These are phyloP conservation scores for Mycena galericulata DNA, from an alignment of 768 basidiomycete species.

Conservation along the genomic window DNA sequence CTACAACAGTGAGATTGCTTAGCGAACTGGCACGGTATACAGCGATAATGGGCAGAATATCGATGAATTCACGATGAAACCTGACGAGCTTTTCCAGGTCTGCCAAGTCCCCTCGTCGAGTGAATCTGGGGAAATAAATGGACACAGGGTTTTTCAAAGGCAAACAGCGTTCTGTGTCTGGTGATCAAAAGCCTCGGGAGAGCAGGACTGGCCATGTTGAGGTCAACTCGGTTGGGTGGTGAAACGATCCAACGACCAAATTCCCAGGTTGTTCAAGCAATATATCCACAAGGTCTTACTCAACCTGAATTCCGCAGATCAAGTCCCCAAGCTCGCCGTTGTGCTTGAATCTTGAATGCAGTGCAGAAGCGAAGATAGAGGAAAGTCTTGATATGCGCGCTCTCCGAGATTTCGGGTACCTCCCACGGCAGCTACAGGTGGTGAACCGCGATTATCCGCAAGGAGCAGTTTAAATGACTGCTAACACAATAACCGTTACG, in stretches of 20 bases:
- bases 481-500: no score
- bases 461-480: no score
- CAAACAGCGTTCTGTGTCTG: not conserved
- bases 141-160: slow-evolving; percentile 1
- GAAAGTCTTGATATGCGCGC: no score
- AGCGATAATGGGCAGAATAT: not conserved
- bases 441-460: no score
- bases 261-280: not conserved
- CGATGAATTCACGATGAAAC: slow-evolving; percentile 5
- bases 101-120: slow-evolving; percentile 4
- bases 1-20: slow-evolving; percentile 2
- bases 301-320: not conserved
- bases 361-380: no score
- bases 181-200: not conserved
- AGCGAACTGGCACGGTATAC: slow-evolving; percentile 1
- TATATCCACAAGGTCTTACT: slow-evolving; percentile 3
- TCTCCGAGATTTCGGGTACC: no score
- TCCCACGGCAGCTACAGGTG: no score
- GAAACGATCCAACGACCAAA: slow-evolving; percentile 1
- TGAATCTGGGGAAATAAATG: slow-evolving; percentile 3
- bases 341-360: no score
- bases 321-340: no score
- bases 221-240: slow-evolving; percentile 6
- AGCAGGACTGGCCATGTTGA: slow-evolving; percentile 4
- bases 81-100: slow-evolving; percentile 5